Evolutionary conservation across 768 basidiomycete species (phyloP), one percentile per base, ranked within the genome.

Genomic region (Russula emetica): DNA sequence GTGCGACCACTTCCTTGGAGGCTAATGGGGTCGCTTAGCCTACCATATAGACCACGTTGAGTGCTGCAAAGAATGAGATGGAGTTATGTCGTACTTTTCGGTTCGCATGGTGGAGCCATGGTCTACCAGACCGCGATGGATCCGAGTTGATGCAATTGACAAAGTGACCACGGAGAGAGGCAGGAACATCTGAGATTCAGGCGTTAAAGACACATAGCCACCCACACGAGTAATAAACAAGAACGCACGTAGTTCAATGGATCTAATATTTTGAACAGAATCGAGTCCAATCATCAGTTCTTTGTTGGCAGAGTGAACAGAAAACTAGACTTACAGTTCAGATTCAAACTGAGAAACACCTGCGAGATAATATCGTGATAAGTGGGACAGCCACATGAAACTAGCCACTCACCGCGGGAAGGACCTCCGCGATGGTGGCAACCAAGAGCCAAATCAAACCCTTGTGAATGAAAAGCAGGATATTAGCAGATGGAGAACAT

Each of bases 401-500:
- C 16, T 7, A 18, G 20, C 5, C 22, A 24, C 54, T 40, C 18
- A 55, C 54, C 24, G 11, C 36, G 7, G 54, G 36, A 5, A 18
- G 22, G 36, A 26, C 24, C 36, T 40, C 36, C 1, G 24, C 34
- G 22, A 40, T 18, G 10, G 54, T 55, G 22, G 24, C 54, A 40
- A 55, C 7, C 8, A 55, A 55, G 22, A 55, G 36, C 54, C 54
- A 55, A 40, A 55, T 40, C 32, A n/a, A n/a, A n/a, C n/a, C n/a
- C n/a, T n/a, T n/a, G n/a, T n/a, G n/a, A n/a, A n/a, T n/a, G n/a
- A n/a, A 34, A 9, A 34, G 22, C 7, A 6, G n/a, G n/a, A n/a
- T 13, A 22, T 54, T n/a, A 36, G 5, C 8, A 1, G 30, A 30
- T 30, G 28, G 32, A 36, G 14, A 54, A 54, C 11, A 22, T 11